Conservation (phyloP, 306 rosid species). For the Chamaecrista fasciculata region DNA sequence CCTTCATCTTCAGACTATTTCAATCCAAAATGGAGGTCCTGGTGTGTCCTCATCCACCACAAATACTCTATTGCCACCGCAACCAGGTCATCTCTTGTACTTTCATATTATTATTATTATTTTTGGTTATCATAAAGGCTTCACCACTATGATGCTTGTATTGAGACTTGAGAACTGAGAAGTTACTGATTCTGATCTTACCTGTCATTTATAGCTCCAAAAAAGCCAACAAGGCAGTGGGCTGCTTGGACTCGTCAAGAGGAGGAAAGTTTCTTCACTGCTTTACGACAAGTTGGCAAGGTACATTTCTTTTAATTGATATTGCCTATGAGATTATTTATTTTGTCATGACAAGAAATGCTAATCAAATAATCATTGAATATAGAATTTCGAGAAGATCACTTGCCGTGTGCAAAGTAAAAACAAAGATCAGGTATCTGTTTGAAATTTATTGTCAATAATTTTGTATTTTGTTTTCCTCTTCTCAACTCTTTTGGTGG, state of each 20-base stretch:
- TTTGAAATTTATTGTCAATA: constrained; percentile 15
- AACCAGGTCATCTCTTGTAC: constrained; percentile 48
- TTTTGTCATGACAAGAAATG: constrained; percentile 1
- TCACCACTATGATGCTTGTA: constrained; percentile 8
- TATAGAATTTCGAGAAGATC: constrained; percentile 96
- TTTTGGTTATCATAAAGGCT: not conserved
- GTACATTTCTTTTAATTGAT: constrained; percentile 31
- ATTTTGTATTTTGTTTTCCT: constrained; percentile 14
- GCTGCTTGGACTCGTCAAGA: constrained; percentile 99
- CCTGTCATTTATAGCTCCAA: constrained; percentile 45
- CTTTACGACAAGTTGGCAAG: constrained; percentile 96
- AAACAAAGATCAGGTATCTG: constrained; percentile 82
- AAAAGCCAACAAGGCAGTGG: constrained; percentile 94
- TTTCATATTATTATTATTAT: not conserved
- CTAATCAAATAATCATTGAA: constrained; percentile 36
- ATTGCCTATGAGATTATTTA: constrained; percentile 22
- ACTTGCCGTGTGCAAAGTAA: constrained; percentile 94
- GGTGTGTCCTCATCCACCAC: constrained; percentile 44
- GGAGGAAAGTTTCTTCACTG: constrained; percentile 97
- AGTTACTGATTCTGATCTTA: constrained; percentile 18
- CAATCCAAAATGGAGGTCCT: constrained; percentile 55
- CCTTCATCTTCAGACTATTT: constrained; percentile 40
- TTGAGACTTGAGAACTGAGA: constrained; percentile 24
- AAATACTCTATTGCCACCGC: constrained; percentile 40
- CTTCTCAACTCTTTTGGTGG: constrained; percentile 11